Evolutionary conservation across 768 basidiomycete species (phyloP).

Genomic region (Xerocomellus dryophilus): DNA sequence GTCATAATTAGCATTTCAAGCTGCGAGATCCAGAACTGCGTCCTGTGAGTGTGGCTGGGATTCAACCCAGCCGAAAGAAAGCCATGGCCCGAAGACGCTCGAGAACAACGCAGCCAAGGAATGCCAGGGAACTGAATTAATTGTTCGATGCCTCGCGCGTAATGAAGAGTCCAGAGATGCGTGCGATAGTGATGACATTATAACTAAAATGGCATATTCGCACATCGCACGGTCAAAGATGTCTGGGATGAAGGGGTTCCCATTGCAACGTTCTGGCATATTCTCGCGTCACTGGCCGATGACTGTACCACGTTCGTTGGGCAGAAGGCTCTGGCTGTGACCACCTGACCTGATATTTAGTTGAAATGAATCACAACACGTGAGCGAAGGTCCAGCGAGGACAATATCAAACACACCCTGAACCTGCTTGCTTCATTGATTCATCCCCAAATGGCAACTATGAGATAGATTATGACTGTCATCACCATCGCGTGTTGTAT

Average conservation of each 20-base stretch:
- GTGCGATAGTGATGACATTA: slow-evolving; percentile 8
- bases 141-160: slow-evolving; percentile 17
- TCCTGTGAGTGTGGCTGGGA: slow-evolving; percentile 22
- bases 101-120: slow-evolving; percentile 13
- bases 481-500: slow-evolving; percentile 7
- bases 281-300: slow-evolving; percentile 24
- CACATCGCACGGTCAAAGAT: slow-evolving; percentile 2
- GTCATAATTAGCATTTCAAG: slow-evolving; percentile 22
- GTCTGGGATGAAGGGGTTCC: slow-evolving; percentile 15
- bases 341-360: slow-evolving; percentile 4
- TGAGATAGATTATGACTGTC: slow-evolving; percentile 19
- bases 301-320: slow-evolving; percentile 16
- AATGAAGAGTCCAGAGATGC: slow-evolving; percentile 8
- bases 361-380: slow-evolving; percentile 11
- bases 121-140: slow-evolving; percentile 10
- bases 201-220: slow-evolving; percentile 11
- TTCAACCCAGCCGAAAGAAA: slow-evolving; percentile 21
- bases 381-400: slow-evolving; percentile 17
- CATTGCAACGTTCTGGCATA: slow-evolving; percentile 15
- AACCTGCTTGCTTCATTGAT: not conserved
- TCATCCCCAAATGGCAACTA: slow-evolving; percentile 1
- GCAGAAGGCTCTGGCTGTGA: slow-evolving; percentile 17
- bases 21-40: slow-evolving; percentile 17
- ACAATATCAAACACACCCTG: slow-evolving; percentile 11
- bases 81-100: slow-evolving; percentile 23